Base-by-base conservation (phyloP, 495 filamentous ascomycete species). In the Chaetomium tenue region DNA sequence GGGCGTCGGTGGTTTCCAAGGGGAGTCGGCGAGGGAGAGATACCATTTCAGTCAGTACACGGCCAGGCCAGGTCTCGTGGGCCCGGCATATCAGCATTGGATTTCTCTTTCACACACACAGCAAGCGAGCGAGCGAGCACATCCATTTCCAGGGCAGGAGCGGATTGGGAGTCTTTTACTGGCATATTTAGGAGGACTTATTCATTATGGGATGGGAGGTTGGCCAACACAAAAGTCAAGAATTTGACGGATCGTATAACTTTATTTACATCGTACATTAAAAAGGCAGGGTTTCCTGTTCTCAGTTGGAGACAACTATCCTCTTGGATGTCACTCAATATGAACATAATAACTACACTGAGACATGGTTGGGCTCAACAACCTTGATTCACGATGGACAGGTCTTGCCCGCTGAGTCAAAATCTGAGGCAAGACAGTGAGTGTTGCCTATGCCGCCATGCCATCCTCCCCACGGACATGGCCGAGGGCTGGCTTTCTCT, bases 61-160 rank as follows among this genome's bases (percentile, higher is more conserved):
- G n/a, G 28, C 25, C 59, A 42, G 15, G 46, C 60, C 25, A 33
- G 60, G 51, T 40, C 42, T 22, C 23, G 3, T 23, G 62, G 62
- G 20, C 51, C 40, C 3, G 50, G 60, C 44, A 57, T 57, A 57
- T n/a, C 53, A 23, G 61, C 61, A 57, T 63, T 28, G 61, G 18
- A 44, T 7, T 62, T 62, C 46, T 55, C 20, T 50, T 57, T 40
- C 8, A 30, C 28, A 30, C 42, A 22, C 11, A 39, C 51, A 33
- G 40, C 60, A 18, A 63, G 51, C 61, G 33, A 56, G 60, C 60
- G 51, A 54, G 60, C 60, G 40, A 63, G 39, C 50, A 39, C 51
- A 16, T 63, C 60, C 15, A 47, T 58, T 51, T 63, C 42, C 5
- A 26, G 46, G 51, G 37, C 26, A 60, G 47, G 47, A 25, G 48